Conservation (phyloP, 1,284 basidiomycete species). For the Ceratobasidium sp. region DNA sequence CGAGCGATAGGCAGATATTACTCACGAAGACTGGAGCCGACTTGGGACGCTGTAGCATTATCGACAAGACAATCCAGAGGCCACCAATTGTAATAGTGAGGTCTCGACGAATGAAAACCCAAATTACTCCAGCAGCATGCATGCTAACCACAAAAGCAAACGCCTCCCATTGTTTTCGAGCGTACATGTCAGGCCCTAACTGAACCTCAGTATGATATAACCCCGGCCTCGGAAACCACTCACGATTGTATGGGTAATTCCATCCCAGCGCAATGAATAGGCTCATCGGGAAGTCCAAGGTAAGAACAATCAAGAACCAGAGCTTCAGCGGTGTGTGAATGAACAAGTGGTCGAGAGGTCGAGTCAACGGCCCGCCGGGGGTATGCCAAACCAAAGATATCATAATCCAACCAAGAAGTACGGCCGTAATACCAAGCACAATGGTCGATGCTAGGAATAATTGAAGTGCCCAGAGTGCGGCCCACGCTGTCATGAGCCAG, state of each 20-base stretch:
- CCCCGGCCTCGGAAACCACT: conserved; percentile 15
- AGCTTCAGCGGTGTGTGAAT: conserved; percentile 50
- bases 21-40: conserved; percentile 47
- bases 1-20: not conserved
- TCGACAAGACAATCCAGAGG: conserved; percentile 47
- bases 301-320: conserved; percentile 47
- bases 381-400: conserved; percentile 56
- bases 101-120: conserved; percentile 47
- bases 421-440: conserved; percentile 36
- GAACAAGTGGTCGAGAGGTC: conserved; percentile 52
- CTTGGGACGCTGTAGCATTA: conserved; percentile 49
- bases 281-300: conserved; percentile 47
- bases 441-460: conserved; percentile 47
- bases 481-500: conserved; percentile 64
- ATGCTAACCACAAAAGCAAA: conserved; percentile 49
- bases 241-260: conserved; percentile 47
- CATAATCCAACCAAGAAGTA: conserved; percentile 49
- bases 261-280: conserved; percentile 50
- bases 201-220: not conserved
- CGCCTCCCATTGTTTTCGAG: conserved; percentile 48
- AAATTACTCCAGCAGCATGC: conserved; percentile 48
- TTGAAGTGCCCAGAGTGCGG: conserved; percentile 47
- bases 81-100: conserved; percentile 48
- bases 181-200: conserved; percentile 39
- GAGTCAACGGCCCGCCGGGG: conserved; percentile 52